Evolutionary conservation across 164 flowering plant species (phyloP), one percentile per base, ranked within the genome.

Genomic region (Aristolochia californica): DNA sequence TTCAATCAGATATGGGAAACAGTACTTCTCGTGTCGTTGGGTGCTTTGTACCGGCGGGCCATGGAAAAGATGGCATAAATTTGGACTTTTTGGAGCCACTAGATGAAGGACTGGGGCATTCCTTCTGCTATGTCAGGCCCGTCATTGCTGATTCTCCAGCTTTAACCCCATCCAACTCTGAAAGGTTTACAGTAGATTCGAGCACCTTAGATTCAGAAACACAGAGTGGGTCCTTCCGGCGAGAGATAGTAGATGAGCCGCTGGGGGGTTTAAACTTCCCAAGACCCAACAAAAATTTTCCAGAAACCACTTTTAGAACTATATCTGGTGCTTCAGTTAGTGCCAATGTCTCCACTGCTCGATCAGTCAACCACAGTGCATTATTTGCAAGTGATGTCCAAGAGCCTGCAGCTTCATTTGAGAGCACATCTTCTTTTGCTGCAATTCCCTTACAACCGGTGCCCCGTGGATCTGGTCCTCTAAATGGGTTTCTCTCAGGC

Each of bases 281-380:
- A 48, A 76, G 67, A 62, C 73, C 74, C 58, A 67, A 45, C 59
- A 78, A 75, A 69, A 61, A 60, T 51, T 63, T 66, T 25, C 75
- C 78, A 8, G 82, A 79, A 49, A 81, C 85, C 48, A 73, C 82
- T 17, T 83, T 83, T 56, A 79, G 65, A 59, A 62, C 82, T 11
- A 83, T 83, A 38, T 83, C 89, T 0, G 89, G 89, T 8, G 89
- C 89, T 30, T 83, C 89, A 0, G 86, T 83, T 18, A 79, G 85
- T 72, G 89, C 89, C 68, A 83, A 83, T 67, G 75, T 63, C 22
- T 72, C 84, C 13, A 79, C 85, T 2, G 72, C 81, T 58, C 63
- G 83, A 47, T 74, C 85, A 38, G 78, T 68, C 48, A 71, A 74
- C 51, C 79, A 70, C 62, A 68, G 54, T 65, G 82, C 73, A 20